Conservation (phyloP, 2,329 filamentous ascomycete genomes). For the Ophiobolus disseminans region DNA sequence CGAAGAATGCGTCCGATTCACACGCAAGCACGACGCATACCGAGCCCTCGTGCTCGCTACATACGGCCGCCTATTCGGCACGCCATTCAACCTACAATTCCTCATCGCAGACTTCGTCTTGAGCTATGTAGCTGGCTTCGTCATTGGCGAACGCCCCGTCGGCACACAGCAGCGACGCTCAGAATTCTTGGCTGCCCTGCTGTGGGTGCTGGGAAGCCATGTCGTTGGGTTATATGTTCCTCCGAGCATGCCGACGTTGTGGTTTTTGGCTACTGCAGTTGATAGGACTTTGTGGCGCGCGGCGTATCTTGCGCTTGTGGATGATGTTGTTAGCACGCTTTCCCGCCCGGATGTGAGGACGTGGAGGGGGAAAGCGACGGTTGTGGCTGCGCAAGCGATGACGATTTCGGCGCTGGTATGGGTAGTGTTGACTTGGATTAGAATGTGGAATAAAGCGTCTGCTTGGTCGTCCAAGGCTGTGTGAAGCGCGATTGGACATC, state of each 20-base stretch:
- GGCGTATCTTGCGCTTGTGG: constrained; percentile 27
- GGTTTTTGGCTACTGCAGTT: constrained; percentile 1
- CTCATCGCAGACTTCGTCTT: constrained; percentile 15
- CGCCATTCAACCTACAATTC: constrained; percentile 14
- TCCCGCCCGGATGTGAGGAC: constrained; percentile 20
- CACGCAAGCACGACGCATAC: constrained; percentile 17
- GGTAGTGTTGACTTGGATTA: not conserved
- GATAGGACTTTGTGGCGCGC: constrained; percentile 18
- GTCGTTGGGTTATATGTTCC: constrained; percentile 8
- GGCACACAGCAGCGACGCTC: constrained; percentile 17
- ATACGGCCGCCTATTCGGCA: constrained; percentile 21
- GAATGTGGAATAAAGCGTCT: not conserved
- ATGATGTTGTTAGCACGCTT: constrained; percentile 24
- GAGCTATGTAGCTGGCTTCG: constrained; percentile 8
- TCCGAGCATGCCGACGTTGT: constrained; percentile 8
- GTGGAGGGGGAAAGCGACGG: constrained; percentile 10
- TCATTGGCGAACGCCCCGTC: constrained; percentile 18
- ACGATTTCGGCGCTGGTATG: constrained; percentile 5
- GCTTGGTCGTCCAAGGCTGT: not conserved
- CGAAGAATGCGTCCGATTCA: constrained; percentile 21
- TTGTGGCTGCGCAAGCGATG: constrained; percentile 16
- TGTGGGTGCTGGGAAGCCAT: constrained; percentile 11
- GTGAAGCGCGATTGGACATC: not conserved
- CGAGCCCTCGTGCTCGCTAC: constrained; percentile 23
- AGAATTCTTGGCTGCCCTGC: constrained; percentile 17